Conservation (phyloP, 2,329 filamentous ascomycete species). For the Penicillium sp. region DNA sequence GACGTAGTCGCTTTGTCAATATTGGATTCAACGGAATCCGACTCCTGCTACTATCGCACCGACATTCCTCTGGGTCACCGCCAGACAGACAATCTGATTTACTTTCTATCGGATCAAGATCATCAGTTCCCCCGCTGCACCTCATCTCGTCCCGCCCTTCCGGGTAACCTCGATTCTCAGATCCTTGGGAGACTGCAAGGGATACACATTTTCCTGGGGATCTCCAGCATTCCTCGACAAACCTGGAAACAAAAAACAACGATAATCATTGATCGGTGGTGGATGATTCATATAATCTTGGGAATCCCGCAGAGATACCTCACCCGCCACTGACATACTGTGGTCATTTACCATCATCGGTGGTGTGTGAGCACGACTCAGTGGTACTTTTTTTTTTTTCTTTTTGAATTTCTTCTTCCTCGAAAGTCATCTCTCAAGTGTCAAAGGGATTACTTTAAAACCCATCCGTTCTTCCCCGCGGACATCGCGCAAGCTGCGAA, state of each 20-base stretch:
- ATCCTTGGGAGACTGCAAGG: constrained; percentile 11
- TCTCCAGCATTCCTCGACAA: constrained; percentile 2
- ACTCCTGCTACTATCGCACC: background rate
- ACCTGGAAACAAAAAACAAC: background rate
- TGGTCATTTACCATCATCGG: too few species aligned
- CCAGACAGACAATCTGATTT: constrained; percentile 20
- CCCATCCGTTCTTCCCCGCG: constrained; percentile 9
- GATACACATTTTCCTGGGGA: constrained; percentile 4
- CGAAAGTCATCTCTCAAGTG: background rate
- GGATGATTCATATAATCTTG: background rate
- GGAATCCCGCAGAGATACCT: background rate
- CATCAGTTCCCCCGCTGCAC: constrained; percentile 8
- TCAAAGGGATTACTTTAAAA: background rate
- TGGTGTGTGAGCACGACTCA: too few species aligned
- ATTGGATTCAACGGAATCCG: background rate
- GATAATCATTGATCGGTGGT: background rate
- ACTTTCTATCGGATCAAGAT: constrained; percentile 3
- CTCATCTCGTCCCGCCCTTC: constrained; percentile 14
- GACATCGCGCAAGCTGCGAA: background rate
- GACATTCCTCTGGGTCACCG: constrained; percentile 5
- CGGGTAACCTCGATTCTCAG: background rate
- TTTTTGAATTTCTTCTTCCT: background rate
- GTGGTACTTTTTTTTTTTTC: too few species aligned
- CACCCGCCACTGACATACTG: background rate
- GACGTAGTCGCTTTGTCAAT: background rate